phyloP scores from a whole-genome alignment of 495 filamentous ascomycete species.

The Podospora anserina region DNA sequence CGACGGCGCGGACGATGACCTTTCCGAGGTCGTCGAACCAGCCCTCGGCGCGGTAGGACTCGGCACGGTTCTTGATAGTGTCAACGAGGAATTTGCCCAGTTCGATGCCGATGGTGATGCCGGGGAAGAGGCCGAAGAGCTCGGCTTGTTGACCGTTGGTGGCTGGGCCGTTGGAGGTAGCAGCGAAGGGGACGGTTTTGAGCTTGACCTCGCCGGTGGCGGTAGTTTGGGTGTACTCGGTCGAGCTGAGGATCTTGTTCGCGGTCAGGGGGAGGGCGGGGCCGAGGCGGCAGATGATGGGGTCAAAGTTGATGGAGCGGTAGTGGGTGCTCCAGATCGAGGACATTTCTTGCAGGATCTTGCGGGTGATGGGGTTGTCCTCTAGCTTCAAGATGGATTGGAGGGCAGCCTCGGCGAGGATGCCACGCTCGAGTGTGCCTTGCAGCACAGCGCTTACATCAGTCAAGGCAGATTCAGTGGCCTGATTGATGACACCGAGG shows the following conservation, averaged over 20 bases:
- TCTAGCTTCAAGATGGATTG: constrained; percentile 23
- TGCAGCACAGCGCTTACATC: neutral
- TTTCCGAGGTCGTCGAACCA: neutral
- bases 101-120: neutral
- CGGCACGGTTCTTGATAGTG: neutral
- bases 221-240: constrained; percentile 9
- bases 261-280: constrained; percentile 23
- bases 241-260: constrained; percentile 13
- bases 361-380: constrained; percentile 4
- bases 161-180: neutral
- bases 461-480: constrained; percentile 19
- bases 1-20: neutral
- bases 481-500: constrained; percentile 26
- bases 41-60: neutral
- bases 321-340: constrained; percentile 8
- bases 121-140: neutral
- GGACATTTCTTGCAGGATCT: constrained; percentile 18
- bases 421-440: constrained; percentile 20
- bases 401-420: constrained; percentile 27
- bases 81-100: too few species aligned
- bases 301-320: constrained; percentile 15
- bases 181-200: neutral
- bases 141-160: neutral
- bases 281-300: constrained; percentile 16
- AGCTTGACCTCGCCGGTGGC: neutral